Conservation (phyloP, 2,329 filamentous ascomycete species). For the Aspergillus floridensis region DNA sequence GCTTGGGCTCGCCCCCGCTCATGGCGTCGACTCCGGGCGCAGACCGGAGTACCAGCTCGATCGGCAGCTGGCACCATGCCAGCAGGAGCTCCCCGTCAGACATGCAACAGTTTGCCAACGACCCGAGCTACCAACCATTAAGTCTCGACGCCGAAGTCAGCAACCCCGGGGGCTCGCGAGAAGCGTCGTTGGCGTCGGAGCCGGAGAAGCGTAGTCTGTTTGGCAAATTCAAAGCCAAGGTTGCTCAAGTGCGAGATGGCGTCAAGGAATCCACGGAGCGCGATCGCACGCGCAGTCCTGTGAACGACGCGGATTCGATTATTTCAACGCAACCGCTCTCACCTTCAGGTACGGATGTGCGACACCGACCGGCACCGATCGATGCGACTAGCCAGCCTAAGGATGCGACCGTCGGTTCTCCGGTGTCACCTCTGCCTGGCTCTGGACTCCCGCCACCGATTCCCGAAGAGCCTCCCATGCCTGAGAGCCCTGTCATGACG, state of each 20-base stretch:
- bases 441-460: slow-evolving; percentile 34
- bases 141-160: slow-evolving; percentile 42
- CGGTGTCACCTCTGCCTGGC: slow-evolving; percentile 29
- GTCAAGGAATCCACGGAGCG: slow-evolving; percentile 53
- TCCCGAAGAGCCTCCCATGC: slow-evolving; percentile 34
- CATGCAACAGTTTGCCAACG: slow-evolving; percentile 39
- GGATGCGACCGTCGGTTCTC: slow-evolving; percentile 24
- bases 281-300: slow-evolving; percentile 53
- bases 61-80: slow-evolving; percentile 58
- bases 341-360: slow-evolving; percentile 26
- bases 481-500: slow-evolving; percentile 20
- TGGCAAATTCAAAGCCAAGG: slow-evolving; percentile 64
- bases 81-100: slow-evolving; percentile 48
- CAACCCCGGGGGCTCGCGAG: slow-evolving; percentile 23
- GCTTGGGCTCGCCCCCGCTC: slow-evolving; percentile 45
- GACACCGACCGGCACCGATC: slow-evolving; percentile 21
- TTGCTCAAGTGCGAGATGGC: slow-evolving; percentile 54
- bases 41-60: slow-evolving; percentile 65
- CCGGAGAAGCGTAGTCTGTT: slow-evolving; percentile 60
- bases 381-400: slow-evolving; percentile 26
- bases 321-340: slow-evolving; percentile 36
- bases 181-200: slow-evolving; percentile 28
- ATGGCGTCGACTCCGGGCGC: slow-evolving; percentile 64
- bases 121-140: slow-evolving; percentile 35
- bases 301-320: slow-evolving; percentile 36